A percentile compares a stretch with the other conserved stretches of the same genome.
Evolutionary conservation across 805 yeast genomes (phyloP).

Genomic region (Kockiozyma suomiensis): DNA sequence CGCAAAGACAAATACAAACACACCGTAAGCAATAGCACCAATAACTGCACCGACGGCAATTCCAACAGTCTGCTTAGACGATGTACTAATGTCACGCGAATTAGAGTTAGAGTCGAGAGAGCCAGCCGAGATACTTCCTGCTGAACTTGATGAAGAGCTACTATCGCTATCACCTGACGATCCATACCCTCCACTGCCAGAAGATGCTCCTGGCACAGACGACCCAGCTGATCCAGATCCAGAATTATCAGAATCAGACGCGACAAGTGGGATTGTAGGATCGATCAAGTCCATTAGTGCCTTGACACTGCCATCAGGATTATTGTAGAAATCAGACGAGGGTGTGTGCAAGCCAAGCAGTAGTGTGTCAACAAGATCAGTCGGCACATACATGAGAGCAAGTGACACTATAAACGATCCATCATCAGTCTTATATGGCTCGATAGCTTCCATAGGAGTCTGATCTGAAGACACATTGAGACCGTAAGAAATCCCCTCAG

Average conservation of each 20-base stretch:
- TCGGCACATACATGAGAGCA: slow-evolving; percentile 84
- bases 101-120: slow-evolving; percentile 41
- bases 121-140: slow-evolving; percentile 34
- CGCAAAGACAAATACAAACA: slow-evolving; percentile 58
- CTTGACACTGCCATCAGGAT: slow-evolving; percentile 56
- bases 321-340: slow-evolving; percentile 62
- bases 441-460: slow-evolving; percentile 66
- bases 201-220: neutral
- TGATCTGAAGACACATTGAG: slow-evolving; percentile 49
- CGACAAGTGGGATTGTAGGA: slow-evolving; percentile 44
- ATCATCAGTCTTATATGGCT: slow-evolving; percentile 66
- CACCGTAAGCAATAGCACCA: slow-evolving; percentile 70
- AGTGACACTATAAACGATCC: slow-evolving; percentile 76
- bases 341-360: slow-evolving; percentile 53
- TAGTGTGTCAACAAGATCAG: slow-evolving; percentile 52
- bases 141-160: slow-evolving; percentile 34
- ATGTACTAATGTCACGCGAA: slow-evolving; percentile 35
- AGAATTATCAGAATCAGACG: slow-evolving; percentile 14
- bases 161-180: slow-evolving; percentile 10
- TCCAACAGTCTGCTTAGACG: slow-evolving; percentile 62
- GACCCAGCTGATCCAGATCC: slow-evolving; percentile 7
- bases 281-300: slow-evolving; percentile 74
- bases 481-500: slow-evolving; percentile 68
- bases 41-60: slow-evolving; percentile 80
- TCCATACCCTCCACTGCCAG: slow-evolving; percentile 10